These are phyloP conservation scores for Phaeosphaeriaceae sp. DNA, from an alignment of 2,329 filamentous ascomycete genomes.

Conservation along the genomic window DNA sequence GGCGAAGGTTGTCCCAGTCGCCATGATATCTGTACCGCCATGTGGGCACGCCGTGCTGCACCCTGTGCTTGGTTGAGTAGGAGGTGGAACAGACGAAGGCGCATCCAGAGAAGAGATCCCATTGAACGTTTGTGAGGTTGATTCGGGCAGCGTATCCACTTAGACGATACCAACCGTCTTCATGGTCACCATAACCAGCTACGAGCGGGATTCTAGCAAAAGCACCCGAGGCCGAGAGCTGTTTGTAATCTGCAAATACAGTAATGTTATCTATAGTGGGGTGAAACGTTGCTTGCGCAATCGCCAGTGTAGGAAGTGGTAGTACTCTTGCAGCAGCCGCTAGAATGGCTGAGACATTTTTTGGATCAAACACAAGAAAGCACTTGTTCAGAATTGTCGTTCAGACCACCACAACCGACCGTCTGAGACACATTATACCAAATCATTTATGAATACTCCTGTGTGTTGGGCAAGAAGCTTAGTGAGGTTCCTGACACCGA, in stretches of 20 bases:
- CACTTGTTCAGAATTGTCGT: slow-evolving; percentile 30
- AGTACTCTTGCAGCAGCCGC: slow-evolving; percentile 36
- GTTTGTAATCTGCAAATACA: slow-evolving; percentile 38
- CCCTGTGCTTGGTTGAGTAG: slow-evolving; percentile 24
- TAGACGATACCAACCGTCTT: slow-evolving; percentile 38
- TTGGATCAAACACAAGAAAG: slow-evolving; percentile 47
- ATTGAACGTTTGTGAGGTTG: slow-evolving; percentile 30
- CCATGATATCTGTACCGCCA: slow-evolving; percentile 49
- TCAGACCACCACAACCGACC: slow-evolving; percentile 42
- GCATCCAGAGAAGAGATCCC: slow-evolving; percentile 30
- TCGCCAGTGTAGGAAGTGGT: slow-evolving; percentile 30
- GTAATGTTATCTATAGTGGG: slow-evolving; percentile 40
- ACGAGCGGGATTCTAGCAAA: slow-evolving; percentile 35
- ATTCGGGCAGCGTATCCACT: slow-evolving; percentile 27
- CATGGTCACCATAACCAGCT: slow-evolving; percentile 31
- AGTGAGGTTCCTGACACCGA: slow-evolving; percentile 57
- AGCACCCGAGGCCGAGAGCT: slow-evolving; percentile 24
- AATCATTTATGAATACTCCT: slow-evolving; percentile 26
- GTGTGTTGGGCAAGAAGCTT: slow-evolving; percentile 37
- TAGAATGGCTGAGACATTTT: slow-evolving; percentile 24
- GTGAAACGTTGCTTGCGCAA: slow-evolving; percentile 36
- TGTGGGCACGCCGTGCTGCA: slow-evolving; percentile 36
- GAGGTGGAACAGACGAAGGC: slow-evolving; percentile 34
- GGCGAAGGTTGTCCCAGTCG: slow-evolving; percentile 43
- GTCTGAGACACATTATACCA: slow-evolving; percentile 49